Percentiles rank a stretch among this genome's conserved stretches.
Conservation (phyloP, 257 asterid species). For the Fraxinus quadrangulata region DNA sequence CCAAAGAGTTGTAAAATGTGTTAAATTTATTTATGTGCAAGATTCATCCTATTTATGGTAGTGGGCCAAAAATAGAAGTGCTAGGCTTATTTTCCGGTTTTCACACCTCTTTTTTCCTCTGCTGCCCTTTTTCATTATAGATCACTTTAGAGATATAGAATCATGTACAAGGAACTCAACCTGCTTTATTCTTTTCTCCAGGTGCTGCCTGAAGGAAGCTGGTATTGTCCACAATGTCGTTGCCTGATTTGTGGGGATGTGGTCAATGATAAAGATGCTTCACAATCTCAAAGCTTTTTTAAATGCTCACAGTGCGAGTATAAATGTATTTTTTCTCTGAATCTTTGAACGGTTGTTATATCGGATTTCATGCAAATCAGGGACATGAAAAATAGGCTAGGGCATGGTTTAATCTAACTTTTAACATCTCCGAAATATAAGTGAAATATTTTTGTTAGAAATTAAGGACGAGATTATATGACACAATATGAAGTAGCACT, state of each 20-base stretch:
- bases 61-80: not conserved
- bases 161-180: conserved; percentile 20
- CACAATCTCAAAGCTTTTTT: conserved; percentile 47
- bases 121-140: conserved; percentile 10
- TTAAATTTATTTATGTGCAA: not conserved
- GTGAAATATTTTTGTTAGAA: not conserved
- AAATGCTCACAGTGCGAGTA: conserved; percentile 85
- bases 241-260: conserved; percentile 82
- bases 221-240: conserved; percentile 94
- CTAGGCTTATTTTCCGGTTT: not conserved
- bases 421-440: conserved; percentile 6
- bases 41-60: not conserved
- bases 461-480: too few relatives aligned
- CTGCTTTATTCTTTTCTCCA: conserved; percentile 36
- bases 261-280: conserved; percentile 53
- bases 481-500: too few relatives aligned
- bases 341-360: conserved; percentile 16
- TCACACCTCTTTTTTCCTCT: not conserved
- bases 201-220: conserved; percentile 97
- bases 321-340: conserved; percentile 57
- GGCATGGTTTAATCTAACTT: not conserved
- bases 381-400: not conserved
- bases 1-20: not conserved
- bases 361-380: not conserved
- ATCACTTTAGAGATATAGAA: conserved; percentile 20